Percentiles rank a stretch among this genome's conserved stretches.
Evolutionary conservation across 1,284 basidiomycete genomes (phyloP).

Genomic region (Boletellus deceptivus): DNA sequence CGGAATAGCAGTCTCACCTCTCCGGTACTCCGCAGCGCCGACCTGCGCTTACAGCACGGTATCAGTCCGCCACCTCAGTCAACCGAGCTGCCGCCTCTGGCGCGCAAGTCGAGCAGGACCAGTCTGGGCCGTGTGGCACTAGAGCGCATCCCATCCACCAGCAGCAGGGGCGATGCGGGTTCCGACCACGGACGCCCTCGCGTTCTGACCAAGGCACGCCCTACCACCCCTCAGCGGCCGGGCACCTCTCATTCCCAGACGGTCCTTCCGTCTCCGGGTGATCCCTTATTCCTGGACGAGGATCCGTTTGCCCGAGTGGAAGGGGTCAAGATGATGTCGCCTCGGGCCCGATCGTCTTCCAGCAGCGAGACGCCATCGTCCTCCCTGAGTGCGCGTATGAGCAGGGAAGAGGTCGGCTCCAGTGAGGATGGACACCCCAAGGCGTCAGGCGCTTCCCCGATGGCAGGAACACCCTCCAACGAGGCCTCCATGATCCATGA

Average conservation of each 20-base stretch:
- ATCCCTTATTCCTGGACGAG: conserved; percentile 41
- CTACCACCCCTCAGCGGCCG: conserved; percentile 28
- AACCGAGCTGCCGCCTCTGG: conserved; percentile 13
- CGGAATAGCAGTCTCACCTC: conserved; percentile 7
- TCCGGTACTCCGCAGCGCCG: not conserved
- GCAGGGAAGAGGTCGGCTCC: conserved; percentile 6
- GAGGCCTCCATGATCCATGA: not conserved
- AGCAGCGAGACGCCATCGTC: conserved; percentile 5
- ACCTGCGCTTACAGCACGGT: conserved; percentile 5
- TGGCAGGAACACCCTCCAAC: conserved; percentile 1
- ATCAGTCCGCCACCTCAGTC: not conserved
- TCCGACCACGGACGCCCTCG: conserved; percentile 20
- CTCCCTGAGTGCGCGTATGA: not conserved
- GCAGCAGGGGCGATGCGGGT: conserved; percentile 8
- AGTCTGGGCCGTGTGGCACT: conserved; percentile 7
- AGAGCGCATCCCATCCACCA: conserved; percentile 13
- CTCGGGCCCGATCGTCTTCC: conserved; percentile 18
- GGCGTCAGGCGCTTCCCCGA: not conserved
- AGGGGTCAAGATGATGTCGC: conserved; percentile 42
- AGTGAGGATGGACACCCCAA: conserved; percentile 14
- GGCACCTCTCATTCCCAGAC: conserved; percentile 1
- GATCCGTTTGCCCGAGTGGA: conserved; percentile 59
- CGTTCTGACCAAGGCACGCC: conserved; percentile 33
- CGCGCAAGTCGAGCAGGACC: conserved; percentile 19
- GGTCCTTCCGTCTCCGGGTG: conserved; percentile 11